Evolutionary conservation across 163 green algal species (phyloP), one percentile per base, ranked within the genome.

Genomic region (Scenedesmus sp.): DNA sequence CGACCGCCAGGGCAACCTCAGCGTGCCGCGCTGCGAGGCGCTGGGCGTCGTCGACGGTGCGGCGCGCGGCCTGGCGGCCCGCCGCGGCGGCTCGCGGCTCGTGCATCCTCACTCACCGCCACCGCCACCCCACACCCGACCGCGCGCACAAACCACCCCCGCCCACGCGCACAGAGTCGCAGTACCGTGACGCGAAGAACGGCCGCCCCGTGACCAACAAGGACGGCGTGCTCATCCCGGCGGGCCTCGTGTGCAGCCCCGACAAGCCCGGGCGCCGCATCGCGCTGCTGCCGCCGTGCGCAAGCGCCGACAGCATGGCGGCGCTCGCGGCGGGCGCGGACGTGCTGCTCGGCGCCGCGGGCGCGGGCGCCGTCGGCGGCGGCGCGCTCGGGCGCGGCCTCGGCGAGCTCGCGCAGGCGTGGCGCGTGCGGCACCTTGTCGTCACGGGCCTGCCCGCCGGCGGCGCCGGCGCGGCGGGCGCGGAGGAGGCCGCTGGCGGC

Each of bases 1-100:
- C 18, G 50, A 75, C 63, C 51, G 58, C 39, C 50, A 66, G 39
- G 74, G 74, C 26, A 81, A 74, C 63, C 36, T 81, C 15, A 75
- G 53, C 44, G 24, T 81, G 22, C 34, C 63, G 45, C 64, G 74
- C 56, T 81, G 74, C 57, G 2, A 69, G 13, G 74, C 74, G 31
- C 50, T 81, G 33, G 9, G 11, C 29, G 42, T 78, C 26, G 28
- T 17, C 22, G n/a, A 67, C 44, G 48, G 70, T 78, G 42, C 51
- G 66, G 17, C 18, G 0, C 13, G 7, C 44, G 31, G 39, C 28
- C 57, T n/a, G n/a, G n/a, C n/a, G n/a, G n/a, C n/a, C n/a, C n/a
- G n/a, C n/a, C n/a, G 45, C 45, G 14, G 45, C 13, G 45, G 45
- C 13, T 53, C 20, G 50, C 20, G 50, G 5, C 5, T 18, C 20